These are phyloP conservation scores for Geosmithia putterillii DNA, from an alignment of 2,329 filamentous ascomycete species.

Conservation along the genomic window DNA sequence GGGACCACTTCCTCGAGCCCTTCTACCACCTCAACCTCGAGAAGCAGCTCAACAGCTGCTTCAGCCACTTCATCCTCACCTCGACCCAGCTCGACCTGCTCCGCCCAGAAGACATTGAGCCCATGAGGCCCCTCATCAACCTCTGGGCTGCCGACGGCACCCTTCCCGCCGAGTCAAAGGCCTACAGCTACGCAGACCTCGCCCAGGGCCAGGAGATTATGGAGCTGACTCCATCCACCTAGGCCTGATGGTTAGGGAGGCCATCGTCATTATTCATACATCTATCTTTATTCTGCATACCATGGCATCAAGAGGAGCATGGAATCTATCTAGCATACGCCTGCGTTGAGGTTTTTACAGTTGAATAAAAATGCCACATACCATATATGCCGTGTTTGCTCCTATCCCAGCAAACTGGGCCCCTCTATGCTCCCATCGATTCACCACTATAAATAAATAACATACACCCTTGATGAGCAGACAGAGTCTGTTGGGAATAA, in stretches of 20 bases:
- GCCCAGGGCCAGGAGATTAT: constrained; percentile 6
- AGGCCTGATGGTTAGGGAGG: no score
- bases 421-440: no score
- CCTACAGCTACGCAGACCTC: constrained; percentile 45
- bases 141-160: constrained; percentile 77
- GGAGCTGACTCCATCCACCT: constrained; percentile 1
- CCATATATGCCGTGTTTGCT: no score
- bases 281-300: neutral
- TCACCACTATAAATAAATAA: no score
- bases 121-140: constrained; percentile 82
- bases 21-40: constrained; percentile 67
- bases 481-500: no score
- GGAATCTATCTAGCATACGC: neutral
- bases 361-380: neutral
- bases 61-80: constrained; percentile 67
- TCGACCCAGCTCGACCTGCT: constrained; percentile 68
- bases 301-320: no score
- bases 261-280: neutral
- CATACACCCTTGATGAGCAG: no score
- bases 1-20: constrained; percentile 74
- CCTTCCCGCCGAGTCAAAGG: constrained; percentile 57
- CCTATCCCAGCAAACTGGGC: no score
- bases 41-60: constrained; percentile 70
- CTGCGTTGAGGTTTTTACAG: neutral
- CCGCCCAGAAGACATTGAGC: constrained; percentile 73